A percentile compares a stretch with the other conserved stretches of the same genome.
Conservation (phyloP, 495 filamentous ascomycete genomes). For the Lophiotrema nucula region DNA sequence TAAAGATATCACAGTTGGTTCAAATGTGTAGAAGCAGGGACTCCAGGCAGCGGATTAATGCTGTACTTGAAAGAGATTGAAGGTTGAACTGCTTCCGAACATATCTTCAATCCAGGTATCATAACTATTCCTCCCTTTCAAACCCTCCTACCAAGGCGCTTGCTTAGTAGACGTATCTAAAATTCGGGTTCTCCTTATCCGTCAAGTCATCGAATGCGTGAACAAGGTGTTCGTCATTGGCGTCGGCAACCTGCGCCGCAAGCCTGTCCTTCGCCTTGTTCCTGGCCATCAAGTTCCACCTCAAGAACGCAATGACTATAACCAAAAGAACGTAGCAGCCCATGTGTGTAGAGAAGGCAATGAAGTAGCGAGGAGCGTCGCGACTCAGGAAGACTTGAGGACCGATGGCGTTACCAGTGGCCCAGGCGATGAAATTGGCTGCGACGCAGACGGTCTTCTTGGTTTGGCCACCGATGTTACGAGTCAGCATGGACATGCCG, state of each 20-base stretch:
- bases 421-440: conserved; percentile 52
- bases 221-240: conserved; percentile 44
- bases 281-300: conserved; percentile 48
- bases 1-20: no score
- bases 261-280: conserved; percentile 51
- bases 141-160: no score
- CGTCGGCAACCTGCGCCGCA: conserved; percentile 47
- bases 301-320: conserved; percentile 47
- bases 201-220: conserved; percentile 63
- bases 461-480: conserved; percentile 59
- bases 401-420: conserved; percentile 29
- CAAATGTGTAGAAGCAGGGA: no score
- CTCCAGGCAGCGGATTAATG: no score
- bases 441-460: conserved; percentile 66
- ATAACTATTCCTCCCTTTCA: no score
- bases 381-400: conserved; percentile 55
- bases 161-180: conserved; percentile 43
- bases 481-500: conserved; percentile 56
- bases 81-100: no score
- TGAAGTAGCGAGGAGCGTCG: conserved; percentile 53
- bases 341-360: conserved; percentile 56
- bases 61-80: no score
- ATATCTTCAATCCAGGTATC: no score
- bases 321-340: conserved; percentile 54
- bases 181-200: conserved; percentile 59